Conservation (phyloP, 331 rosid species). For the Stylosanthes scabra region DNA sequence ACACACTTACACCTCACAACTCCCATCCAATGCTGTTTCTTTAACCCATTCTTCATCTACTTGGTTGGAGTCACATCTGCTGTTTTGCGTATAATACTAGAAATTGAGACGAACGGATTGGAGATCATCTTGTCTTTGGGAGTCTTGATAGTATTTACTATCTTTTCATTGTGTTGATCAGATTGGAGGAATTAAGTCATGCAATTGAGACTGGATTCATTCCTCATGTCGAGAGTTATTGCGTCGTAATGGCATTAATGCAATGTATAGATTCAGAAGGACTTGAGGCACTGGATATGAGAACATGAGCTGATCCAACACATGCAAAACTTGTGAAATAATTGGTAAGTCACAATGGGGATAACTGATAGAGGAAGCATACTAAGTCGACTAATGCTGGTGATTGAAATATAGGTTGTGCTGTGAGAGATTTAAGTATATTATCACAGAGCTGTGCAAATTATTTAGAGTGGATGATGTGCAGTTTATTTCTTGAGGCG, state of each 20-base stretch:
- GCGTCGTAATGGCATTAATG: slow-evolving; percentile 46
- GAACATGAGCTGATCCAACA: slow-evolving; percentile 54
- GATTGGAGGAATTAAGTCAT: slow-evolving; percentile 51
- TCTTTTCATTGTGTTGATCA: slow-evolving; percentile 61
- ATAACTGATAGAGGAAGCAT: slow-evolving; percentile 52
- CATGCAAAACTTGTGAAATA: slow-evolving; percentile 52
- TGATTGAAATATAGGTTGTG: too few relatives aligned
- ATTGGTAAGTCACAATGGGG: slow-evolving; percentile 47
- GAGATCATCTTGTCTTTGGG: slow-evolving; percentile 54
- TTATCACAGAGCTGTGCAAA: slow-evolving; percentile 39
- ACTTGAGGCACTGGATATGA: slow-evolving; percentile 52
- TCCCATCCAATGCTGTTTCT: too few relatives aligned
- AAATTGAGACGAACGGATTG: slow-evolving; percentile 55
- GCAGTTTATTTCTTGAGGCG: background rate
- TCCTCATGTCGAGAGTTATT: slow-evolving; percentile 56
- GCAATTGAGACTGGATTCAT: slow-evolving; percentile 44
- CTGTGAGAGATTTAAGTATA: too few relatives aligned
- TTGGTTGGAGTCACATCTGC: slow-evolving; percentile 54
- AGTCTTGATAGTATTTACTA: slow-evolving; percentile 62
- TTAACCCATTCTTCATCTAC: background rate
- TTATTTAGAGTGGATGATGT: background rate
- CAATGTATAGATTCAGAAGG: slow-evolving; percentile 50
- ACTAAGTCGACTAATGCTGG: slow-evolving; percentile 59
- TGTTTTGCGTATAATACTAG: slow-evolving; percentile 43
- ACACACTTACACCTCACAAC: too few relatives aligned